phyloP scores from a whole-genome alignment of 768 basidiomycete genomes.

The Asterophora parasitica region DNA sequence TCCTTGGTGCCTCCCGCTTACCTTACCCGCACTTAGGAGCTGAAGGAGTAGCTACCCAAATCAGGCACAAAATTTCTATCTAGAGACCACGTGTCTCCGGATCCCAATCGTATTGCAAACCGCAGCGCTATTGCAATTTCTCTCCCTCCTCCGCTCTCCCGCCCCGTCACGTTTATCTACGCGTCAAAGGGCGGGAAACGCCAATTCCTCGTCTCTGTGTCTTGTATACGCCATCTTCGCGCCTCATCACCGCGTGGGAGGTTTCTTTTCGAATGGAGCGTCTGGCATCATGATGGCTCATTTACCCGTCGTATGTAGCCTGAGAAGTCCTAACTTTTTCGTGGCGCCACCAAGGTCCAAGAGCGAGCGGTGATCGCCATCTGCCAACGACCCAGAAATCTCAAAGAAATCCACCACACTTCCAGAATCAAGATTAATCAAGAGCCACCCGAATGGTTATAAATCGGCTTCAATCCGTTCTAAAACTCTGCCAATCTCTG shows the following conservation, averaged over 20 bases:
- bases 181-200: neutral
- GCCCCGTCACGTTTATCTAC: neutral
- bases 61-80: constrained; percentile 17
- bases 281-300: constrained; percentile 7
- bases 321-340: no score
- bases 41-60: neutral
- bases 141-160: neutral
- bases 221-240: neutral
- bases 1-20: constrained; percentile 14
- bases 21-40: constrained; percentile 10
- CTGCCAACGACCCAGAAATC: no score
- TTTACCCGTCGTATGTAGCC: neutral
- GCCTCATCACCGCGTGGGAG: constrained; percentile 1
- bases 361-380: no score
- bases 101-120: neutral
- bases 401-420: no score
- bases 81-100: constrained; percentile 8
- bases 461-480: no score
- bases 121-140: neutral
- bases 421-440: no score
- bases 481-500: no score
- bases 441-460: no score
- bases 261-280: neutral
- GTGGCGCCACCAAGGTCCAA: neutral
- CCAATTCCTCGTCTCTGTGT: neutral